Evolutionary conservation across 1,284 basidiomycete species (phyloP).

Genomic region (Puccinia horiana): DNA sequence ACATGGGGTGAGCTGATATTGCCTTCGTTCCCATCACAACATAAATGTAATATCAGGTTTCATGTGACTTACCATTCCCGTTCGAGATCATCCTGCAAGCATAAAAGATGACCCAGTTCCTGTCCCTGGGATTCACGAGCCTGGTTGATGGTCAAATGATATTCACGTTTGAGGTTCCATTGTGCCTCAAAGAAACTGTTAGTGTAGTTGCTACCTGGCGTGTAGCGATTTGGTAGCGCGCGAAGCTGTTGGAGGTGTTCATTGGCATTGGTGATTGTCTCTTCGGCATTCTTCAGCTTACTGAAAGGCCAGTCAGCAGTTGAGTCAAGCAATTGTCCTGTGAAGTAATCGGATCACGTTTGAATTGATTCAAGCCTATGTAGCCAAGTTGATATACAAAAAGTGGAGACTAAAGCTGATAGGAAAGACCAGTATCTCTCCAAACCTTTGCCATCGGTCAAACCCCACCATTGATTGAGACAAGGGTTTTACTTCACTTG

Average conservation of each 20-base stretch:
- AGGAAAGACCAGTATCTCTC: no score
- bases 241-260: neutral
- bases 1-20: no score
- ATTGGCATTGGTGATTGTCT: neutral
- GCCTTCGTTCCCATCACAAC: no score
- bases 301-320: slow-evolving; percentile 11
- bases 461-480: slow-evolving; percentile 16
- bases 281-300: neutral
- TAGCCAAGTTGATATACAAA: no score
- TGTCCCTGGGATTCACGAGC: neutral
- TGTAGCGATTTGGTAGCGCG: neutral
- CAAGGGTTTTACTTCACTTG: slow-evolving; percentile 15
- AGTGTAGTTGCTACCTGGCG: neutral
- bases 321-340: no score
- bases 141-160: neutral
- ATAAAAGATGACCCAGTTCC: slow-evolving; percentile 13
- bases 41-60: no score
- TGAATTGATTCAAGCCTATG: no score
- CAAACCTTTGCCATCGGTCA: neutral
- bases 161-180: neutral
- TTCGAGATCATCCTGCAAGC: neutral
- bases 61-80: slow-evolving; percentile 1
- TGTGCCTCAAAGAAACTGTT: neutral
- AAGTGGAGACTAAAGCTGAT: no score
- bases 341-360: no score